A percentile compares a stretch with the other conserved stretches of the same genome.
Evolutionary conservation across 176 grass and related monocot genomes (phyloP).

Genomic region (Carex scoparia): DNA sequence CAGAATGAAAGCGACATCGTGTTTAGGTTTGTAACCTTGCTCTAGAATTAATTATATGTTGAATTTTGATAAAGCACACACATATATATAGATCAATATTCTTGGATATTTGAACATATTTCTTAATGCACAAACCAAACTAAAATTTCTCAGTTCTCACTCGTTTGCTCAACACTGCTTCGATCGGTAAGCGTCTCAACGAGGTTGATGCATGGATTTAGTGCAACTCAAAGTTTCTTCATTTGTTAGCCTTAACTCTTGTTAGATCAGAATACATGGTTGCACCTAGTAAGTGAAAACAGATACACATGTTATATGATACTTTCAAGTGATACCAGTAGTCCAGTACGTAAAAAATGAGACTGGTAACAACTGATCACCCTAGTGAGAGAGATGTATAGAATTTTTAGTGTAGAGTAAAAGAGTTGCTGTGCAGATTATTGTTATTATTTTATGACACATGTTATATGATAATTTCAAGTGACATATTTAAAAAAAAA

Average conservation of each 20-base stretch:
- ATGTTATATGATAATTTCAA: not conserved
- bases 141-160: not conserved
- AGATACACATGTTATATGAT: not conserved
- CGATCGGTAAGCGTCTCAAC: not conserved
- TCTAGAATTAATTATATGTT: not conserved
- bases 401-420: not conserved
- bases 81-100: too few species aligned
- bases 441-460: not conserved
- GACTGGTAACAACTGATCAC: not conserved
- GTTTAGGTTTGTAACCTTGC: not conserved
- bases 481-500: not conserved
- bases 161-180: not conserved
- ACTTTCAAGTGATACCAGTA: too few species aligned
- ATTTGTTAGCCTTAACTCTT: not conserved
- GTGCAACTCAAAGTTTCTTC: not conserved
- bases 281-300: not conserved
- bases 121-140: not conserved
- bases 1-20: not conserved
- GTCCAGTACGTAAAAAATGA: too few species aligned
- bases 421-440: not conserved
- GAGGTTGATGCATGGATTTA: not conserved
- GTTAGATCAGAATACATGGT: not conserved
- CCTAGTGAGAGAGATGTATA: not conserved
- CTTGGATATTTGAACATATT: not conserved
- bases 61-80: too few species aligned